Evolutionary conservation across 768 basidiomycete species (phyloP).

Genomic region (Tricholoma sp.): DNA sequence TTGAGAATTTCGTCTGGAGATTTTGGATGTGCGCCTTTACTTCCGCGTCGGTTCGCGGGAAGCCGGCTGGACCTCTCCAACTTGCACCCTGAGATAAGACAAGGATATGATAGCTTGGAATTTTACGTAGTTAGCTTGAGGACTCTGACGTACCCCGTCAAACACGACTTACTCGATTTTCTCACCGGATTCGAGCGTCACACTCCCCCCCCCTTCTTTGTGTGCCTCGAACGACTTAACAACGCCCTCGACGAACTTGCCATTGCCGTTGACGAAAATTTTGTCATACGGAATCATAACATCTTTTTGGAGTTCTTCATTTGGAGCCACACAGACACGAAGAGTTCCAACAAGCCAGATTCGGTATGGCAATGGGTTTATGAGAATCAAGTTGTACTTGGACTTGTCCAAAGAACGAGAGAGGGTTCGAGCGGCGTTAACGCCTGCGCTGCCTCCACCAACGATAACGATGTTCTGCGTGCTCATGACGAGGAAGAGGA

Average conservation of each 20-base stretch:
- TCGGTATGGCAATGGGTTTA: constrained; percentile 47
- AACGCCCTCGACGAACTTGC: constrained; percentile 39
- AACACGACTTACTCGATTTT: constrained; percentile 25
- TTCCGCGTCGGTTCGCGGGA: constrained; percentile 35
- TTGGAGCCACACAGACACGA: constrained; percentile 46
- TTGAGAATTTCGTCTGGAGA: constrained; percentile 29
- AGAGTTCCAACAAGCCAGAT: constrained; percentile 46
- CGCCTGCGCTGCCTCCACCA: constrained; percentile 58
- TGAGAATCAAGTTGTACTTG: constrained; percentile 48
- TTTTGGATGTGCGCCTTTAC: constrained; percentile 22
- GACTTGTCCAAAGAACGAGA: constrained; percentile 43
- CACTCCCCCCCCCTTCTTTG: constrained; percentile 34
- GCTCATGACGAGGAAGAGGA: constrained; percentile 6
- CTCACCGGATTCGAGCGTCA: constrained; percentile 51
- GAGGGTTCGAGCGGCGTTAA: constrained; percentile 39
- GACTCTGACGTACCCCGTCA: neutral
- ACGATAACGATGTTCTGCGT: constrained; percentile 35
- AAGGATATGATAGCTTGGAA: constrained; percentile 45
- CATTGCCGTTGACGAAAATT: constrained; percentile 45
- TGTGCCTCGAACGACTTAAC: constrained; percentile 28
- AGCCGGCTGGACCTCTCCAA: constrained; percentile 45
- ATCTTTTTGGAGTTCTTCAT: constrained; percentile 37
- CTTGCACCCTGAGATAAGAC: constrained; percentile 54
- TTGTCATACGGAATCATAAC: constrained; percentile 51
- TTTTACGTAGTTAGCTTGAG: neutral